Conservation (phyloP, 2,329 filamentous ascomycete genomes). For the Sporothrix humicola region DNA sequence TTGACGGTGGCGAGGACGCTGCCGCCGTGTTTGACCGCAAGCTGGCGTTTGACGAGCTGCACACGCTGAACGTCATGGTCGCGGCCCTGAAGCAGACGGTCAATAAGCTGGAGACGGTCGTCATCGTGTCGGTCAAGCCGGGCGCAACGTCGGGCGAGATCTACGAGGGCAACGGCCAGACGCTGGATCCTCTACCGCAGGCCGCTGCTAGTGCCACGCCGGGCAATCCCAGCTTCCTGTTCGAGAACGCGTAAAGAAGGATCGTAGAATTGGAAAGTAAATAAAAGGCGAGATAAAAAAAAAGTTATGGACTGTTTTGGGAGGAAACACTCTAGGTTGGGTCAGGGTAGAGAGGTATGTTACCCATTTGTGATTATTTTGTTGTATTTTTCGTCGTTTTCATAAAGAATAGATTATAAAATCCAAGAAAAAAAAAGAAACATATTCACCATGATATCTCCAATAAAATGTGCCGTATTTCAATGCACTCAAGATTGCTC, state of each 20-base stretch:
- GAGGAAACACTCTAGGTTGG: neutral
- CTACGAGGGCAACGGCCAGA: slow-evolving; percentile 54
- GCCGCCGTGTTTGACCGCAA: slow-evolving; percentile 79
- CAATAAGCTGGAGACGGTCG: slow-evolving; percentile 56
- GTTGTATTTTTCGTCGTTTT: neutral
- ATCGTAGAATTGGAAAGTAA: neutral
- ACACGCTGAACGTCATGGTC: slow-evolving; percentile 75
- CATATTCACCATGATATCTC: neutral
- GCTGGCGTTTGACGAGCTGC: slow-evolving; percentile 84
- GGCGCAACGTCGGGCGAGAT: slow-evolving; percentile 68
- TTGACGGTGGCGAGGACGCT: slow-evolving; percentile 71
- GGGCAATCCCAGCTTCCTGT: slow-evolving; percentile 52
- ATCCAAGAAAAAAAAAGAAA: neutral
- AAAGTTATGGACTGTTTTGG: neutral
- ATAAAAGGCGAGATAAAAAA: neutral
- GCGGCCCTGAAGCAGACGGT: slow-evolving; percentile 62
- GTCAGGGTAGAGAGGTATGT: slow-evolving; percentile 17
- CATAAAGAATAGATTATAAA: neutral
- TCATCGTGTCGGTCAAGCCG: slow-evolving; percentile 74
- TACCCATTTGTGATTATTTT: slow-evolving; percentile 6
- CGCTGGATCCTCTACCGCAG: slow-evolving; percentile 63
- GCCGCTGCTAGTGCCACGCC: slow-evolving; percentile 78
- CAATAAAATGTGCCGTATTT: neutral
- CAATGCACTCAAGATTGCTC: neutral
- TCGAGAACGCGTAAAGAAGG: slow-evolving; percentile 36